Evolutionary conservation across 768 basidiomycete genomes (phyloP), one percentile per base, ranked within the genome.

Genomic region (Hericium rajendrae): DNA sequence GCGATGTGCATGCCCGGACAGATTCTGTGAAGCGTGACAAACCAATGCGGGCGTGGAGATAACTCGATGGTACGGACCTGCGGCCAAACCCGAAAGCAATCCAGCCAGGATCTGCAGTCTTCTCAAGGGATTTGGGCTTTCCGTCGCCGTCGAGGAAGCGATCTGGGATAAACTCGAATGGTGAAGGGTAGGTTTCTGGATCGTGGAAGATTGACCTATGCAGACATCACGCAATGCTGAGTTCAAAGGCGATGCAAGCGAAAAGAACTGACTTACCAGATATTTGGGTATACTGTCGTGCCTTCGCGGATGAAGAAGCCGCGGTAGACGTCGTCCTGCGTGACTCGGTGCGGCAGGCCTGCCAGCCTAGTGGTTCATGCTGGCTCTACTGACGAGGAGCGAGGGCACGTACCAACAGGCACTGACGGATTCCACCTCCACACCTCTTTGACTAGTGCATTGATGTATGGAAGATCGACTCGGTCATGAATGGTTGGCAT

Each of bases 281-380:
- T 78, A 64, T 87, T 87, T 12, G 76, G 78, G 60, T 86, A 82
- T 22, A 85, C 66, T 61, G 85, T 66, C 3, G 84, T 77, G 12
- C 85, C 85, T 65, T 83, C 80, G 37, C 84, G 83, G 53, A 87
- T 79, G 55, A 75, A 72, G 72, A 76, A 75, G 11, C 77, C 80
- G 49, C 76, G 68, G 65, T 86, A 87, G 40, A 82, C 68, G 63
- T 88, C 84, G 60, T 86, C 81, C 65, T 85, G 78, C 73, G 76
- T 83, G 63, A 84, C 61, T 49, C 83, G 74, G 58, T 86, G 85
- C 0, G 85, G 85, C 41, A 87, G 74, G 56, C 75, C 85, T 85
- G 41, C 43, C 15, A 57, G 32, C 48, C 38, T 39, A 39, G 11
- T 10, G 9, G 3, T 9, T 13, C 37, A n/a, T 39, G 39, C 4